phyloP scores from a whole-genome alignment of 768 basidiomycete genomes.

The Rhodotorula kratochvilovae region DNA sequence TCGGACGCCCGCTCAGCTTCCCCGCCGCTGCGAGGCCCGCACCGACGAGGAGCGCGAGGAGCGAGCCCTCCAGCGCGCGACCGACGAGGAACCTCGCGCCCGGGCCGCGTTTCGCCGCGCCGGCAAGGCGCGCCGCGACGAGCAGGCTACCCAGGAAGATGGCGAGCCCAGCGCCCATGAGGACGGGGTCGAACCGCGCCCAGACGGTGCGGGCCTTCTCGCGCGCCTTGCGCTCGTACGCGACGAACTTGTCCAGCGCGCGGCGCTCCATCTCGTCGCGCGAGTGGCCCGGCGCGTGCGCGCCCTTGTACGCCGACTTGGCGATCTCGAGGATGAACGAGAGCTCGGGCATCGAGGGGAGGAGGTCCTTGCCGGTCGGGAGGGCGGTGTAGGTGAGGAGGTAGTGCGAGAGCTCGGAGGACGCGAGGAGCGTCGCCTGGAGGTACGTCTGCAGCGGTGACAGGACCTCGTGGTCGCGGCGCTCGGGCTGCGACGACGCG shows the following conservation, averaged over 20 bases:
- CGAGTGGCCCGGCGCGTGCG: conserved; percentile 30
- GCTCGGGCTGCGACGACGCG: conserved; percentile 7
- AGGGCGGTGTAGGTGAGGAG: conserved; percentile 70
- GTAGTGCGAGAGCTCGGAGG: conserved; percentile 69
- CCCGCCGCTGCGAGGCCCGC: background rate
- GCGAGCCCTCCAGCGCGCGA: conserved; percentile 27
- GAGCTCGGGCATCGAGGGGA: conserved; percentile 45
- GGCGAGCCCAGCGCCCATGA: conserved; percentile 69
- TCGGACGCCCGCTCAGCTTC: conserved; percentile 15
- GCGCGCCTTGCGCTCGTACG: conserved; percentile 63
- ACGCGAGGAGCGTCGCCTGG: conserved; percentile 65
- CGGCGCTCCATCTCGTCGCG: conserved; percentile 18
- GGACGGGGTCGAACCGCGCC: conserved; percentile 82
- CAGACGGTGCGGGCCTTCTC: conserved; percentile 75
- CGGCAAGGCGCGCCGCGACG: conserved; percentile 3
- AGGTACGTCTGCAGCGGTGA: conserved; percentile 49
- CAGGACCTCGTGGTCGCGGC: conserved; percentile 39
- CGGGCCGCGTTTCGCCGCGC: conserved; percentile 16
- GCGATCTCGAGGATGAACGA: conserved; percentile 34
- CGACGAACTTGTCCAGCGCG: conserved; percentile 45
- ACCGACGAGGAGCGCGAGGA: conserved; percentile 3
- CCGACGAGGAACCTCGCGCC: conserved; percentile 27
- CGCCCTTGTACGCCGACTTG: conserved; percentile 32
- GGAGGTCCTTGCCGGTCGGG: conserved; percentile 67
- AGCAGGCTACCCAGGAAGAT: conserved; percentile 50